phyloP scores from a whole-genome alignment of 257 asterid species.

The Solanum chiquidenum region DNA sequence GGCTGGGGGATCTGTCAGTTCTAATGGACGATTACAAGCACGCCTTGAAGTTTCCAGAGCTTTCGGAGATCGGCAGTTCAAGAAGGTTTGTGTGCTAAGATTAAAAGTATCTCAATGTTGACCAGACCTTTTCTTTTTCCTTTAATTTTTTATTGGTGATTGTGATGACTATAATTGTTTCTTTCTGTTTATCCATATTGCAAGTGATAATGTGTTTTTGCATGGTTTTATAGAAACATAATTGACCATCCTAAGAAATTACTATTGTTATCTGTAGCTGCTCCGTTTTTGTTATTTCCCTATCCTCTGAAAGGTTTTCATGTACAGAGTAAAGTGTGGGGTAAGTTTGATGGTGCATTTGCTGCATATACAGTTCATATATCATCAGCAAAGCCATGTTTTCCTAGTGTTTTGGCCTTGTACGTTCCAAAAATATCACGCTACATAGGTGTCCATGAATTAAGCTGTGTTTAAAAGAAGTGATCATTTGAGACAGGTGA shows the following conservation, averaged over 20 bases:
- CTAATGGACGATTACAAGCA: conserved; percentile 85
- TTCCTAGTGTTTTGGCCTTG: background rate
- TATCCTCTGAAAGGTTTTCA: background rate
- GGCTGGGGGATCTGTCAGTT: conserved; percentile 88
- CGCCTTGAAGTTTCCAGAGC: conserved; percentile 97
- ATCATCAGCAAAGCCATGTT: background rate
- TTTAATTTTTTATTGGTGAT: background rate
- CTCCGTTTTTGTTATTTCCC: background rate
- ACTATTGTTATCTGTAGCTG: background rate
- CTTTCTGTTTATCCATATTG: background rate
- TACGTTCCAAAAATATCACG: background rate
- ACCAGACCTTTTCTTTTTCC: background rate
- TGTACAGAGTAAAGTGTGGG: background rate
- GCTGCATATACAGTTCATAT: background rate
- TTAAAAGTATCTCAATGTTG: background rate
- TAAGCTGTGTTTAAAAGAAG: background rate
- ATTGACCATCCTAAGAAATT: background rate
- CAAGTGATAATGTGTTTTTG: background rate
- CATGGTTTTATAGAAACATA: background rate
- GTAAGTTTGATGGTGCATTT: background rate
- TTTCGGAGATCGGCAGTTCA: conserved; percentile 85
- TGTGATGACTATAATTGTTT: background rate
- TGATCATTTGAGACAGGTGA: background rate
- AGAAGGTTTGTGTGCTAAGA: conserved; percentile 43
- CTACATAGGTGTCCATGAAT: background rate